Base-by-base conservation (phyloP, 352 stramenopile genomes). In the Phytophthora cactorum region DNA sequence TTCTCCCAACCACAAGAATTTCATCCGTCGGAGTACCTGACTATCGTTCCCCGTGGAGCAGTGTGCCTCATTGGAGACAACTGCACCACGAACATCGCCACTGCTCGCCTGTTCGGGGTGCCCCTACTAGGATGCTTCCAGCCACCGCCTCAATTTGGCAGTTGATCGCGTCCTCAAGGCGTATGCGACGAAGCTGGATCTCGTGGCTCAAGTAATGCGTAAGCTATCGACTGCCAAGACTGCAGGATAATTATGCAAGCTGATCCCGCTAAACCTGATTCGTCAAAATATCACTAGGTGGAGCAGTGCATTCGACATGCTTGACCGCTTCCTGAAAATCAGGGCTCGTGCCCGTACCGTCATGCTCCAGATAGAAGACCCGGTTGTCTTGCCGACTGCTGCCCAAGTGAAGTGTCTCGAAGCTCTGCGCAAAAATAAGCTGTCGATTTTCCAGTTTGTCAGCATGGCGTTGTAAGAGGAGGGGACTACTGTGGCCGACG, bases 311-410 rank as follows among this genome's bases (percentile, higher is more conserved):
- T 47, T 47, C 6, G 15, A 47, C 10, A 47, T 47, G 41, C 0
- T 28, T n/a, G 41, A 47, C 41, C 41, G 41, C 8, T 47, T 47
- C 17, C 15, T 47, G 11, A 22, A n/a, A 15, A 47, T 47, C 28
- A 28, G 5, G 15, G 41, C 5, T 12, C 41, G 7, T 22, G n/a
- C 17, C 7, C 15, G n/a, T 47, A 47, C n/a, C 15, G 41, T 47
- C 6, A 47, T 47, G 41, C 41, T n/a, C 41, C 41, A 47, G 28
- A 47, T 28, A 47, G 41, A 47, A 15, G 14, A 47, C 41, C 39
- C 39, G 3, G 39, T 45, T 22, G 39, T 45, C 8, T 28, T 47
- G n/a, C 41, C n/a, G 15, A 47, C n/a, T 28, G 17, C n/a, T 8
- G n/a, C 41, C 15, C 41, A 47, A 47, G 41, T 47, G 2, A 47